Percentiles rank a stretch among this genome's conserved stretches.
Conservation (phyloP, 257 asterid species). For the Orobanche coerulescens region DNA sequence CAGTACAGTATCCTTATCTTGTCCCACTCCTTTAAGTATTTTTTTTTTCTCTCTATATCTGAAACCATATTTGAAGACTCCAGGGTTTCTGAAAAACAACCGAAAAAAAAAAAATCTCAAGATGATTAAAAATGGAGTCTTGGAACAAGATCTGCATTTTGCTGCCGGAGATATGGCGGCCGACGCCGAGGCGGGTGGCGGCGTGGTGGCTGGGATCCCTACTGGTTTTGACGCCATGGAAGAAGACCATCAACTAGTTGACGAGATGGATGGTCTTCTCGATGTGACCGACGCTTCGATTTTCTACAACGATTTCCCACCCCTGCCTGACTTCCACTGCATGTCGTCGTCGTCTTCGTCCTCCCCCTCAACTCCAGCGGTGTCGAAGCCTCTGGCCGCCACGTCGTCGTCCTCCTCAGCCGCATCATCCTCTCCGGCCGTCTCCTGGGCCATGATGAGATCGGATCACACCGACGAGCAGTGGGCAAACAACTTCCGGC, state of each 20-base stretch:
- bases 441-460: constrained; percentile 35
- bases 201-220: not conserved
- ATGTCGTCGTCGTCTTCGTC: constrained; percentile 89
- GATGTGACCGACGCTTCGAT: constrained; percentile 41
- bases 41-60: not conserved
- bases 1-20: too few relatives aligned
- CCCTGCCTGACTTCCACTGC: constrained; percentile 79
- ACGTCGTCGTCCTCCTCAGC: constrained; percentile 41
- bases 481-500: too few relatives aligned
- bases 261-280: constrained; percentile 23
- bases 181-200: constrained; percentile 12
- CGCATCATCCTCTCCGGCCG: constrained; percentile 27
- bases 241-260: constrained; percentile 14
- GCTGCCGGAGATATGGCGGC: not conserved
- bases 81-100: too few relatives aligned
- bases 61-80: not conserved
- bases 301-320: constrained; percentile 54
- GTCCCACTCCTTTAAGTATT: too few relatives aligned
- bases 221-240: constrained; percentile 32
- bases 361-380: constrained; percentile 51
- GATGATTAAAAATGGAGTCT: constrained; percentile 28
- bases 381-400: constrained; percentile 20
- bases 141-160: constrained; percentile 23
- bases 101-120: not conserved
- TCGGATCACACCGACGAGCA: constrained; percentile 10